phyloP scores from a whole-genome alignment of 495 filamentous ascomycete genomes.

The Apodospora peruviana region DNA sequence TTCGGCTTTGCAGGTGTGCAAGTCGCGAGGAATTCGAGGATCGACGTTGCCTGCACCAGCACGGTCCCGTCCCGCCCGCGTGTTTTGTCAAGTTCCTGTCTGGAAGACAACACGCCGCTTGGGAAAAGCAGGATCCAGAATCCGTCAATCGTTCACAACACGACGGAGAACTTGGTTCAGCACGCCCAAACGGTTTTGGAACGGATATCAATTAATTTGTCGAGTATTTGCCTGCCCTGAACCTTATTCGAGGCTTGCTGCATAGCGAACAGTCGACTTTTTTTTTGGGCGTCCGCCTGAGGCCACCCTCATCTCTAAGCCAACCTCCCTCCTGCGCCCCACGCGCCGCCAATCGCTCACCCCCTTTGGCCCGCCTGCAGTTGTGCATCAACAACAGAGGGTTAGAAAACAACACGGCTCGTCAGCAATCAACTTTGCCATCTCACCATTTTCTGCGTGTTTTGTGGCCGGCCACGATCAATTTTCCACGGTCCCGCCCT shows the following conservation, averaged over 20 bases:
- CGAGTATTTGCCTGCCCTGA: too few species aligned
- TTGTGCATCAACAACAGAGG: conserved; percentile 24
- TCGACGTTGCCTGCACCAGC: not conserved
- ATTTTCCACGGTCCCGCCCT: conserved; percentile 2
- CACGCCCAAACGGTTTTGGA: not conserved
- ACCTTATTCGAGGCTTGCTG: not conserved
- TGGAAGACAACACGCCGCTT: too few species aligned
- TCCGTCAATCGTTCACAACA: conserved; percentile 11
- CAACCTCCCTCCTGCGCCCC: conserved; percentile 26
- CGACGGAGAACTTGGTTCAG: not conserved
- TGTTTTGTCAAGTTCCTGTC: too few species aligned
- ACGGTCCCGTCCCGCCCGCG: not conserved
- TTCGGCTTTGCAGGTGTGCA: conserved; percentile 9
- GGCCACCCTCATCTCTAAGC: too few species aligned
- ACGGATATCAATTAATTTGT: not conserved
- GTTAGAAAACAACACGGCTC: conserved; percentile 13
- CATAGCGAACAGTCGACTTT: conserved; percentile 1
- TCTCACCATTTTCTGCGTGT: not conserved
- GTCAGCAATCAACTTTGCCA: conserved; percentile 11
- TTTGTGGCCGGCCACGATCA: conserved; percentile 24
- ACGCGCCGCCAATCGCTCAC: conserved; percentile 26
- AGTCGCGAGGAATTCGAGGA: conserved; percentile 3
- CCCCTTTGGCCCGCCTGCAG: conserved; percentile 9
- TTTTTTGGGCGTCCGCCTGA: too few species aligned
- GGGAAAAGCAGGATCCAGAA: too few species aligned